These are phyloP conservation scores for Dactylellina cionopaga DNA, from an alignment of 2,329 filamentous ascomycete genomes.

Conservation along the genomic window DNA sequence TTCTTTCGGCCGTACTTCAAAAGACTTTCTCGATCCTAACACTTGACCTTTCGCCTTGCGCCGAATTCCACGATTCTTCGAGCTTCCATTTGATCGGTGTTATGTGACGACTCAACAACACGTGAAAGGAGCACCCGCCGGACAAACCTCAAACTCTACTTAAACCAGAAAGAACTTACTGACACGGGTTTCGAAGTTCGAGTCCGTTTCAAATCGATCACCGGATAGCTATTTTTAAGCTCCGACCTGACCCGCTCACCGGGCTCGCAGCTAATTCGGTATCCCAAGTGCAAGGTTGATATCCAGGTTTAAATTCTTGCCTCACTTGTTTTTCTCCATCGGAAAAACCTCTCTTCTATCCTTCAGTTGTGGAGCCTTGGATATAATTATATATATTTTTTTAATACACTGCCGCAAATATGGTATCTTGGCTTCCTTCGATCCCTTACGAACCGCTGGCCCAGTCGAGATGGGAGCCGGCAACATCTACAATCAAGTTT, in stretches of 20 bases:
- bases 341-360: not conserved
- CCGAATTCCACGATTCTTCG: not conserved
- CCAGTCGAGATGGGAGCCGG: conserved; percentile 54
- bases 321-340: not conserved
- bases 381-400: not conserved
- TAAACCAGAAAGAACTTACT: not conserved
- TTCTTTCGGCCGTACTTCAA: no score
- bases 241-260: not conserved
- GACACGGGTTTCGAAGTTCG: conserved; percentile 19
- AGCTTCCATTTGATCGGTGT: not conserved
- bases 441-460: conserved; percentile 54
- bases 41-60: no score
- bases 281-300: no score
- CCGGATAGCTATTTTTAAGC: conserved; percentile 37
- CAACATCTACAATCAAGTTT: conserved; percentile 57
- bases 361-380: not conserved
- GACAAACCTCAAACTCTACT: not conserved
- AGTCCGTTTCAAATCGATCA: conserved; percentile 34
- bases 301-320: not conserved
- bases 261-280: no score
- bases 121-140: not conserved
- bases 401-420: not conserved
- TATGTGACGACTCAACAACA: not conserved
- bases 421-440: conserved; percentile 52
- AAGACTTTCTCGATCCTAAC: no score